Evolutionary conservation across 768 basidiomycete species (phyloP), one percentile per base, ranked within the genome.

Genomic region (Lactarius sp.): DNA sequence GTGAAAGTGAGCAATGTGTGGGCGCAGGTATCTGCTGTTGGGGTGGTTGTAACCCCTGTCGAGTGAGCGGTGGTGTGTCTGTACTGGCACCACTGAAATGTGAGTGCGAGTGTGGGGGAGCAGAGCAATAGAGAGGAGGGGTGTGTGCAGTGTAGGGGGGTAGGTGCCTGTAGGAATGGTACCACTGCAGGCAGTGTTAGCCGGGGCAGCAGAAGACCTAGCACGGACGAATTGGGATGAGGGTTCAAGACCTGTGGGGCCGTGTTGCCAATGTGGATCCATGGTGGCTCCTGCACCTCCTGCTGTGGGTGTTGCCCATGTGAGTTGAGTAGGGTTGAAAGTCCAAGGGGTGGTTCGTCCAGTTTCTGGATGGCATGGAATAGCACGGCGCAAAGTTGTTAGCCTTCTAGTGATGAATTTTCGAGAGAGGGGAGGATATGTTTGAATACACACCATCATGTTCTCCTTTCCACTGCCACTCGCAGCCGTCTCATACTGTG

Each of bases 1-100:
- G 81, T 84, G 64, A 87, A 79, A 4, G 78, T 64, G 80, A 82
- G 61, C 75, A 79, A 61, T 76, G 73, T 2, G 72, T 62, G 9
- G 73, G 64, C 7, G 66, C 33, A 6, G n/a, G 36, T 34, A 64
- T 47, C 37, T 52, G n/a, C 18, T 36, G n/a, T 33, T 52, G 56
- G 58, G 56, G 14, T 44, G 62, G 63, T 53, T 72, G 69, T 4
- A 70, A 66, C n/a, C 34, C 61, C 33, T 27, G 61, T 36, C 31
- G 55, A 22, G n/a, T 12, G 16, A 62, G 14, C 34, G 37, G 49
- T 12, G 44, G 39, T 0, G 47, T 18, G 71, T 62, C 6, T 64
- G 54, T 70, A 74, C 52, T 61, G 68, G 64, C 2, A 49, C 27
- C 27, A 27, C 27, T 27, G 27, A 27, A 27, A 27, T 27, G 27